Evolutionary conservation across 805 yeast species (phyloP).

Genomic region (Wickerhamiella azyma): DNA sequence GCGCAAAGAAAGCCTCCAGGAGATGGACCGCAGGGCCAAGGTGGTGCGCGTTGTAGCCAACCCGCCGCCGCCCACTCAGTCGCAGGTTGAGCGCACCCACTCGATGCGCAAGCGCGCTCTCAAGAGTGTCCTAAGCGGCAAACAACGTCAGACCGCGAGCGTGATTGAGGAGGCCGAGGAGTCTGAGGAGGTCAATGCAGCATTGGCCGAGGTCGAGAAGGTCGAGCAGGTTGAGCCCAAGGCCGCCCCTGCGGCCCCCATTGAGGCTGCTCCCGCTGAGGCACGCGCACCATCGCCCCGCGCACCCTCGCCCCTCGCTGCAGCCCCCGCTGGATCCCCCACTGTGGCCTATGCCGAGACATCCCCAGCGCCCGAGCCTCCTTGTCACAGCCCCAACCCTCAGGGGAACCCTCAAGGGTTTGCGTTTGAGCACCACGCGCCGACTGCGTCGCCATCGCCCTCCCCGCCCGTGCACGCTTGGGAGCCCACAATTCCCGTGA

Average conservation of each 20-base stretch:
- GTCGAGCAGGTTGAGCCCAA: no score
- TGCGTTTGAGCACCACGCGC: no score
- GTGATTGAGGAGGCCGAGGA: background rate
- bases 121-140: constrained; percentile 16
- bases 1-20: constrained; percentile 25
- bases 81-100: constrained; percentile 16
- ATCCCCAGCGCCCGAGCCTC: background rate
- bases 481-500: background rate
- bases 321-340: no score
- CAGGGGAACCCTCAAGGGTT: no score
- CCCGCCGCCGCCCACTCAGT: background rate
- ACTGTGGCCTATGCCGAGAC: background rate
- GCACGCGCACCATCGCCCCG: no score
- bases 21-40: constrained; percentile 21
- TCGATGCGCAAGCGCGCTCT: constrained; percentile 16
- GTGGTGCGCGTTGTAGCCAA: constrained; percentile 12
- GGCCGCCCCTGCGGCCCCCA: no score
- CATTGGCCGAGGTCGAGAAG: no score
- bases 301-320: no score
- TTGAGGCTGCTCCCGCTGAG: no score
- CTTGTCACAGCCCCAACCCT: constrained; percentile 1
- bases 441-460: no score
- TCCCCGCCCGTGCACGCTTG: no score
- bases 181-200: no score
- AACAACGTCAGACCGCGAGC: background rate